phyloP scores from a whole-genome alignment of 2,329 filamentous ascomycete genomes.

The Immersiporthe knoxdaviesiana region DNA sequence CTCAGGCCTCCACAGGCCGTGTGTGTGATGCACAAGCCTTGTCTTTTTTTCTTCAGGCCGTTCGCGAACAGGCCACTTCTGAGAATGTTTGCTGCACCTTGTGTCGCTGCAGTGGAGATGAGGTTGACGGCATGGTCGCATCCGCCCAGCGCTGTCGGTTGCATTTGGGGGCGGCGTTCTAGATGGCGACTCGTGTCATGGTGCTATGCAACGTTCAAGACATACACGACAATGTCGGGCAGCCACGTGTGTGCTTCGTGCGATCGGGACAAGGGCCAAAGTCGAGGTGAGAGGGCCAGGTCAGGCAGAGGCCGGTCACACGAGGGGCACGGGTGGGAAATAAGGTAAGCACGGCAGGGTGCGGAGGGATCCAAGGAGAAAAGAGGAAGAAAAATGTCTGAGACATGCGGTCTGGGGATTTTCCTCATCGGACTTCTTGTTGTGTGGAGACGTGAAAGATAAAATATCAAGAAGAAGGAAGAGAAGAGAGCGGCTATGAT shows the following conservation, averaged over 20 bases:
- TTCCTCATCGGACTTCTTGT: slow-evolving; percentile 2
- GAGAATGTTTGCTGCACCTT: not conserved
- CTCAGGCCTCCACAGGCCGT: not conserved
- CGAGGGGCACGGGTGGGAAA: not conserved
- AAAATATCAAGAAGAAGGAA: slow-evolving; percentile 2
- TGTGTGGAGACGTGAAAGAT: not conserved
- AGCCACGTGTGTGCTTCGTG: slow-evolving; percentile 7
- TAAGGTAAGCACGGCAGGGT: not conserved
- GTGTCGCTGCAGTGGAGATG: slow-evolving; percentile 7
- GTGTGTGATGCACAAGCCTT: not conserved
- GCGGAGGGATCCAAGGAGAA: no score
- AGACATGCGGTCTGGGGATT: slow-evolving; percentile 15
- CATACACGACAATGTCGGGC: slow-evolving; percentile 9
- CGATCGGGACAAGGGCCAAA: not conserved
- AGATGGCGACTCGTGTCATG: not conserved
- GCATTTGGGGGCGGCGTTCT: not conserved
- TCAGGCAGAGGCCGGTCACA: not conserved
- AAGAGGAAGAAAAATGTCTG: slow-evolving; percentile 7
- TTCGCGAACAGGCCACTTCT: slow-evolving; percentile 1
- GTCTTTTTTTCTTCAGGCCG: not conserved
- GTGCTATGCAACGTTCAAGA: not conserved
- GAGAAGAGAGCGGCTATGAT: not conserved
- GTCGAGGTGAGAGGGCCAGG: not conserved
- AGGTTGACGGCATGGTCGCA: slow-evolving; percentile 5
- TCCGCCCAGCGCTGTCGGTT: not conserved